Evolutionary conservation across 139 green algal genomes (phyloP), one percentile per base, ranked within the genome.

Genomic region (Micractinium conductrix): DNA sequence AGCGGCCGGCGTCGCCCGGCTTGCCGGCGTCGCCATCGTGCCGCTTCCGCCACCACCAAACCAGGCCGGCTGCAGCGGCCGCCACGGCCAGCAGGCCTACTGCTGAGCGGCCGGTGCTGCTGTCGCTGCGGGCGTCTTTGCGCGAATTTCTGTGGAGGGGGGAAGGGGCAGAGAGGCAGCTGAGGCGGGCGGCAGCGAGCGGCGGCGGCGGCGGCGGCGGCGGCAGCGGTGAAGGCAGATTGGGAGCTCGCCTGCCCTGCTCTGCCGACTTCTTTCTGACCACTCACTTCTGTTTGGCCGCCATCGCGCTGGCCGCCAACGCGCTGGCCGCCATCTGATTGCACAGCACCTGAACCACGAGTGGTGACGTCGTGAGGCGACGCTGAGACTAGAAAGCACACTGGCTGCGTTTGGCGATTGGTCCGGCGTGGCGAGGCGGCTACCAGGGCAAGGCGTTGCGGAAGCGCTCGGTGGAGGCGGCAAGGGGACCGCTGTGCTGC

Each of bases 31-130:
- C 30, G 38, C 50, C 55, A 12, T 43, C 53, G 38, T 72, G 76
- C 26, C 76, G 58, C 22, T 43, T 42, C 16, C 76, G 76, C 76
- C 76, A 82, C 76, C 76, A 82, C 76, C 76, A 82, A 30, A 71
- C 72, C 38, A 55, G 58, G 3, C 30, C 37, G 24, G 76, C 76
- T 4, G 76, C 55, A 26, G 58, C 76, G 14, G 76, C 76, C 2
- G n/a, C 53, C 22, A 82, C 76, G 42, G 40, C 38, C 40, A 82
- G 38, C 38, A 82, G 76, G 1, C 76, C 76, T 58, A 82, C 38
- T 17, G 62, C 76, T 3, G 53, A 73, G 76, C 76, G 72, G 38
- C 76, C 58, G 7, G 55, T 55, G 76, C 37, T 69, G 53, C 35
- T 50, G 22, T 71, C 28, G 14, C 26, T 22, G 3, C 35, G 16